These are phyloP conservation scores for Taiozyma onychis DNA, from an alignment of 1,139 yeast genomes.

Conservation along the genomic window DNA sequence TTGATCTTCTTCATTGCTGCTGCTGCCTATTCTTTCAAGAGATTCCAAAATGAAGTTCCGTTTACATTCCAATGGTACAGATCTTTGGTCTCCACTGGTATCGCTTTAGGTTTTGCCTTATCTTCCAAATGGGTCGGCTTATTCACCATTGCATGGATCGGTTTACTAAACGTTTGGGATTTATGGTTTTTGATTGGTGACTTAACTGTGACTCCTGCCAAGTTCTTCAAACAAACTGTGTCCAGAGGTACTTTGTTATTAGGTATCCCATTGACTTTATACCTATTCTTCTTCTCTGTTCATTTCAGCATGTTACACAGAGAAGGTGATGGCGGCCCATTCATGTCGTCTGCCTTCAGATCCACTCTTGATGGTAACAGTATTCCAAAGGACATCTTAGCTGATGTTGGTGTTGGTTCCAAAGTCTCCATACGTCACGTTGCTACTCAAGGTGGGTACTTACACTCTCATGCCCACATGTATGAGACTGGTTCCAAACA, in stretches of 20 bases:
- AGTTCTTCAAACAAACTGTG: slow-evolving; percentile 46
- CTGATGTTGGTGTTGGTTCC: slow-evolving; percentile 91
- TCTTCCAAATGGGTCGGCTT: slow-evolving; percentile 97
- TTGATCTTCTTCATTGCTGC: slow-evolving; percentile 87
- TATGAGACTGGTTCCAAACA: slow-evolving; percentile 94
- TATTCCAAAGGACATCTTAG: slow-evolving; percentile 62
- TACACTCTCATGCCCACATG: slow-evolving; percentile 84
- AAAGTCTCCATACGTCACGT: slow-evolving; percentile 71
- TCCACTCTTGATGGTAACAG: slow-evolving; percentile 64
- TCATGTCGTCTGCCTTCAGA: slow-evolving; percentile 88
- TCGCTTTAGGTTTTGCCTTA: slow-evolving; percentile 81
- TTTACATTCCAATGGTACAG: slow-evolving; percentile 66
- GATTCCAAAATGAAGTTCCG: slow-evolving; percentile 76
- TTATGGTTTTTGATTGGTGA: slow-evolving; percentile 91
- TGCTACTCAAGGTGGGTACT: slow-evolving; percentile 88
- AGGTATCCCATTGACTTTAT: slow-evolving; percentile 64
- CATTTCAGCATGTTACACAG: slow-evolving; percentile 68
- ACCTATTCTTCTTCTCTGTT: slow-evolving; percentile 66
- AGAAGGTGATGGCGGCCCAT: slow-evolving; percentile 86
- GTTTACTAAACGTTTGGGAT: slow-evolving; percentile 65
- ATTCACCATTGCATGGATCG: slow-evolving; percentile 92
- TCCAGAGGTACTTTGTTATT: slow-evolving; percentile 57
- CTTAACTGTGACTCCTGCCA: slow-evolving; percentile 50
- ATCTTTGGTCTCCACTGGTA: slow-evolving; percentile 66
- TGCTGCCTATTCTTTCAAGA: slow-evolving; percentile 72